phyloP scores from a whole-genome alignment of 1,139 yeast species.

The Sugiyamaella castrensis region DNA sequence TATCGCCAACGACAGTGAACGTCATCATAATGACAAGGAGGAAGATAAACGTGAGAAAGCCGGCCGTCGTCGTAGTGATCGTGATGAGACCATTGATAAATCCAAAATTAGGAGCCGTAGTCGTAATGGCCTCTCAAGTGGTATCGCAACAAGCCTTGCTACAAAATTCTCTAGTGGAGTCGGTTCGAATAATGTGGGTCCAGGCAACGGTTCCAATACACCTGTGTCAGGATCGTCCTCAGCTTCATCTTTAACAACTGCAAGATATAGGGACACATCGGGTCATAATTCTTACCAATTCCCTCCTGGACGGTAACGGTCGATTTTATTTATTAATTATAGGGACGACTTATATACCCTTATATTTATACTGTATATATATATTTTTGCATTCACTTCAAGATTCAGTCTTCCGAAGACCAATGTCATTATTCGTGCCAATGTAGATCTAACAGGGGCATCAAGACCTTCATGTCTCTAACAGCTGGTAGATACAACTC shows the following conservation, averaged over 20 bases:
- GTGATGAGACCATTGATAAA: not conserved
- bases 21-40: too few relatives aligned
- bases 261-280: conserved; percentile 2
- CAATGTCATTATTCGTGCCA: too few relatives aligned
- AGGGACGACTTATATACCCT: not conserved
- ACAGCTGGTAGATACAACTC: too few relatives aligned
- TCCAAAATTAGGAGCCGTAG: conserved; percentile 11
- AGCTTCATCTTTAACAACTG: conserved; percentile 6
- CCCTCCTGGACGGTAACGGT: conserved; percentile 10
- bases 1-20: not conserved
- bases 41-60: not conserved
- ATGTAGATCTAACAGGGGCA: too few relatives aligned
- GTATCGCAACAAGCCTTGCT: conserved; percentile 5
- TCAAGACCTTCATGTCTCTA: too few relatives aligned
- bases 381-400: too few relatives aligned
- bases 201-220: not conserved
- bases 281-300: conserved; percentile 14
- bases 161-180: conserved; percentile 6
- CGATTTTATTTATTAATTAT: not conserved
- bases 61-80: not conserved
- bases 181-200: not conserved
- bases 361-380: too few relatives aligned
- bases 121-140: conserved; percentile 13
- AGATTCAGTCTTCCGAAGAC: too few relatives aligned
- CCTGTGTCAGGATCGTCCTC: conserved; percentile 13